A percentile compares a stretch with the other conserved stretches of the same genome.
Evolutionary conservation across 2,329 filamentous ascomycete species (phyloP).

Genomic region (Verruconis gallopava): DNA sequence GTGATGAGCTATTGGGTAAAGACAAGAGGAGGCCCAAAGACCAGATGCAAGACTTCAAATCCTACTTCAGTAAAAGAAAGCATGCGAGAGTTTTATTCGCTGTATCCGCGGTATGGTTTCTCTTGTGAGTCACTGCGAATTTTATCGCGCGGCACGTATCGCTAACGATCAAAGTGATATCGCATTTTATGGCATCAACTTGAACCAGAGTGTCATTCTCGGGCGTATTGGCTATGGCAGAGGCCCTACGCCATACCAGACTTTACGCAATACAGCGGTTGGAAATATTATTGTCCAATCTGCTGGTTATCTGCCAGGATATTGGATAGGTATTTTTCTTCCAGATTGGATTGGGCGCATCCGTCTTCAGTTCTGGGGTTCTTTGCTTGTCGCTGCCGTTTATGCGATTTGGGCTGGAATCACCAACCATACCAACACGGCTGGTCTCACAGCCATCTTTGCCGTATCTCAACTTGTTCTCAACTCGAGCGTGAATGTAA

Average conservation of each 20-base stretch:
- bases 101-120: slow-evolving; percentile 2
- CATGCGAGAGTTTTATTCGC: neutral
- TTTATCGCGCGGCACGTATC: neutral
- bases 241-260: slow-evolving; percentile 19
- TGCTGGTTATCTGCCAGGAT: neutral
- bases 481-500: neutral
- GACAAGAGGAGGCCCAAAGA: too few relatives aligned
- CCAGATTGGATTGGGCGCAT: neutral
- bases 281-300: slow-evolving; percentile 15
- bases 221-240: slow-evolving; percentile 20
- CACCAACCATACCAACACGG: neutral
- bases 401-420: neutral
- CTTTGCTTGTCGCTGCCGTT: neutral
- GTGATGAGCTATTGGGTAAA: too few relatives aligned
- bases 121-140: neutral
- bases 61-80: neutral
- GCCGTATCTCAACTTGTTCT: neutral
- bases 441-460: neutral
- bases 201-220: slow-evolving; percentile 23
- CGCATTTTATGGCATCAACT: slow-evolving; percentile 23
- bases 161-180: neutral
- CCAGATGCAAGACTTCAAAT: neutral
- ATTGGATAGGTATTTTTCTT: neutral
- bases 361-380: neutral
- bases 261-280: slow-evolving; percentile 21